These are phyloP conservation scores for Artemisia argyi DNA, from an alignment of 129 eudicot species.

Conservation along the genomic window DNA sequence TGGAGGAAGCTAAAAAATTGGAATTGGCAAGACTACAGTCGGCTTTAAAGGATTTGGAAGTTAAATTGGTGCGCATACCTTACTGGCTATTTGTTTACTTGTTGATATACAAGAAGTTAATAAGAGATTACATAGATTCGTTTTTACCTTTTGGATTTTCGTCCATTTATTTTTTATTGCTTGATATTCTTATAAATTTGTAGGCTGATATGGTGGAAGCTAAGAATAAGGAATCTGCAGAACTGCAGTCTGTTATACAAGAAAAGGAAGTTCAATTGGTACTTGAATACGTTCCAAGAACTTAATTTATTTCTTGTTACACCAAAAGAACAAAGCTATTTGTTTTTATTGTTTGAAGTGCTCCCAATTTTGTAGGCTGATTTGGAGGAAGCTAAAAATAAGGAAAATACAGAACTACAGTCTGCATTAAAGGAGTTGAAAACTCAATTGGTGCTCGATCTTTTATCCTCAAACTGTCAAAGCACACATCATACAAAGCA, in stretches of 20 bases:
- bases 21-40: slow-evolving; percentile 27
- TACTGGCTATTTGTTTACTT: neutral
- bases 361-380: slow-evolving; percentile 46
- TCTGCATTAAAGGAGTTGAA: slow-evolving; percentile 59
- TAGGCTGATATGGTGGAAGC: slow-evolving; percentile 67
- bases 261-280: slow-evolving; percentile 46
- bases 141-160: neutral
- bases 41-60: slow-evolving; percentile 36
- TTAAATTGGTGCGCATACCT: slow-evolving; percentile 29
- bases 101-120: slow-evolving; percentile 7
- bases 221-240: slow-evolving; percentile 48
- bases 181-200: slow-evolving; percentile 5
- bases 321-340: neutral
- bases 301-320: neutral
- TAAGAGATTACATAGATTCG: neutral
- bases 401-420: slow-evolving; percentile 54
- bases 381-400: slow-evolving; percentile 60
- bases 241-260: slow-evolving; percentile 49
- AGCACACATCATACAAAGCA: slow-evolving; percentile 23
- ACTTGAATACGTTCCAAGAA: neutral
- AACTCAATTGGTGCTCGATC: slow-evolving; percentile 26
- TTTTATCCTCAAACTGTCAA: too few relatives aligned
- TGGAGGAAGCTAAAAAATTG: slow-evolving; percentile 33
- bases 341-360: neutral
- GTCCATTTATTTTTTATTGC: neutral